Base-by-base conservation (phyloP, 805 yeast species). In the Candida piceae region DNA sequence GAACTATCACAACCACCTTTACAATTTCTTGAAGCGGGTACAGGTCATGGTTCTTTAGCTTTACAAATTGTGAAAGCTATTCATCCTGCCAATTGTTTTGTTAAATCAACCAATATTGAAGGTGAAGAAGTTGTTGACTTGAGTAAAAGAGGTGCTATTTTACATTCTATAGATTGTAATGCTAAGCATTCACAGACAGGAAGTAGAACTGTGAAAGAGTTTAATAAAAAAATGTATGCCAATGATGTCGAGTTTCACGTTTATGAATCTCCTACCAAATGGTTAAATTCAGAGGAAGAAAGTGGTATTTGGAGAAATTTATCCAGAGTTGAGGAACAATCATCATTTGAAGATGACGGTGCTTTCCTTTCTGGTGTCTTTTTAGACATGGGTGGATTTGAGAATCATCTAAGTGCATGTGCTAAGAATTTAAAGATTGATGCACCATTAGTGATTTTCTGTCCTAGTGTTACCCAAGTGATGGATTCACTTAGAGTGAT, bases 1-100 rank as follows among this genome's bases (percentile, higher is more conserved):
- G 40, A 29, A 20, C 18, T 46, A 17, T 30, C 20, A 7, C 37
- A 24, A 7, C 46, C 54, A 3, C 70, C 71, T 1, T 36, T 58
- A 9, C 73, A 71, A 34, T 64, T 63, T 38, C 50, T 72, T 15
- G 78, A 72, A 44, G 76, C 76, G 1, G 78, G 78, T 4, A 73
- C 78, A 2, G 78, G 78, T 1, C 77, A 72, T 52, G 78, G 78
- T 0, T 70, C 77, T 3, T 46, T 72, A 32, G 58, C 73, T 4
- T 35, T 72, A 29, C 69, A 71, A 7, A 66, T 72, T 12, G 60
- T 67, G 17, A 62, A 57, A 18, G 56, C 54, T 12, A 46, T 72
- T 1, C 77, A 72, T 44, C 56, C 70, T 17, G 71, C 70, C 1
- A 72, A 72, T 44, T 63, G 65, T 13, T 62, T 44, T 36, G 56